A percentile compares a stretch with the other conserved stretches of the same genome.
These are phyloP conservation scores for Xylaria intraflava DNA, from an alignment of 495 filamentous ascomycete genomes.

Conservation along the genomic window DNA sequence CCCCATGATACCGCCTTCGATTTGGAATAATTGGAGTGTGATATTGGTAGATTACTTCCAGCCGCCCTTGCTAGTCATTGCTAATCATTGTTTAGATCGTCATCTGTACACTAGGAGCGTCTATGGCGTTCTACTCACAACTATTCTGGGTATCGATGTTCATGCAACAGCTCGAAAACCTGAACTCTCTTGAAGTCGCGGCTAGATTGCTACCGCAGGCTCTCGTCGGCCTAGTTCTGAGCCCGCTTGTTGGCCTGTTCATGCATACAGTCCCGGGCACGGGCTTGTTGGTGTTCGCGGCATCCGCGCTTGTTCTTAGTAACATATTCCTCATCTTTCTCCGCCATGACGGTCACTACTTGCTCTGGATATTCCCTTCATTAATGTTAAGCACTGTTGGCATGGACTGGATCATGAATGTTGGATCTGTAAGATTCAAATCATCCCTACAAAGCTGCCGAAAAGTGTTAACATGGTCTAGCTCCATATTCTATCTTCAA, in stretches of 20 bases:
- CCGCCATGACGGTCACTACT: slow-evolving; percentile 27
- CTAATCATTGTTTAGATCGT: slow-evolving; percentile 16
- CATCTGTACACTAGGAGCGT: slow-evolving; percentile 23
- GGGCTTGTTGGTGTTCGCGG: slow-evolving; percentile 22
- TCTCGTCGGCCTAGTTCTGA: slow-evolving; percentile 28
- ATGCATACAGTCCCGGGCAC: slow-evolving; percentile 29
- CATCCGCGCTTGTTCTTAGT: slow-evolving; percentile 22
- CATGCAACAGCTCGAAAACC: slow-evolving; percentile 30
- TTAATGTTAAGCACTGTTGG: slow-evolving; percentile 31
- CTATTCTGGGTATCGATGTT: slow-evolving; percentile 35
- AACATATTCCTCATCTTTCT: slow-evolving; percentile 31
- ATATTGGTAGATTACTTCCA: slow-evolving; percentile 20
- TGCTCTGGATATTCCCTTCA: slow-evolving; percentile 30
- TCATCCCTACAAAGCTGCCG: neutral
- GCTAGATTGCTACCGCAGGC: slow-evolving; percentile 30
- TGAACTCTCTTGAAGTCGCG: slow-evolving; percentile 28
- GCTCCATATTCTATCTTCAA: slow-evolving; percentile 23
- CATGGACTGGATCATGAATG: slow-evolving; percentile 35
- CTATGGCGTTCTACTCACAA: slow-evolving; percentile 36
- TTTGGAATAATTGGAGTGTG: slow-evolving; percentile 30
- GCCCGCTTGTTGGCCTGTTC: slow-evolving; percentile 28
- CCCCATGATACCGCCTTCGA: slow-evolving; percentile 29
- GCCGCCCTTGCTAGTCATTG: neutral
- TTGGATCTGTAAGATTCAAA: slow-evolving; percentile 27
- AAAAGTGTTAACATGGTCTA: slow-evolving; percentile 11